Evolutionary conservation across 345 rosid genomes (phyloP), one percentile per base, ranked within the genome.

Genomic region (Salix udensis): DNA sequence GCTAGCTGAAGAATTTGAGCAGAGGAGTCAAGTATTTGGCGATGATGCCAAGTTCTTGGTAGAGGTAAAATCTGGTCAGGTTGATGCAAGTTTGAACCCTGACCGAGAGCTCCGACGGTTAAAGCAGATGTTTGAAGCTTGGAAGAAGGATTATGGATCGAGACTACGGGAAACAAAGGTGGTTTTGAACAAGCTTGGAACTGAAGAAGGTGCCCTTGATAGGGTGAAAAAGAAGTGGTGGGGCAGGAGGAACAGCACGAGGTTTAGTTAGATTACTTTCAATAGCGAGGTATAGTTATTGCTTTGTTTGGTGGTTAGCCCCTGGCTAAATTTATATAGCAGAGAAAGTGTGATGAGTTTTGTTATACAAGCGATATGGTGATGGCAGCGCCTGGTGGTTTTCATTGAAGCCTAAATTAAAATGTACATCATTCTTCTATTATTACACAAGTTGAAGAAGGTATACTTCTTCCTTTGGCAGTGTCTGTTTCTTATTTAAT

Each of bases 21-120:
- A 96, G 88, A 91, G 99, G 85, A 92, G 89, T 77, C 97, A 91
- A 80, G 99, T 96, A 9, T 96, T 96, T 65, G 96, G 96, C 2
- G 99, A 96, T 34, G 99, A 93, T 67, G 94, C 97, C 28, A 93
- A 93, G 88, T 96, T 96, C 84, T 85, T 96, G 85, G 97, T 93
- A 74, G 99, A 96, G 85, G 99, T 96, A 34, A 93, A 92, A 78
- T 96, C 98, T 13, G 98, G 99, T 39, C 97, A 93, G 86, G 97
- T 88, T 5, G 97, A 96, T 34, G 99, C 99, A 39, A 92, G 89
- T 83, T 85, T 96, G 90, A 89, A 93, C 70, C 98, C 98, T 0
- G 99, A 96, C 69, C 82, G 85, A 68, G 99, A 93, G 81, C 94
- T 96, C 14, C 75, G 92, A 79, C 86, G 95, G 86, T 83, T 96